These are phyloP conservation scores for Lignosus rhinocerotis DNA, from an alignment of 1,284 basidiomycete genomes.

Conservation along the genomic window DNA sequence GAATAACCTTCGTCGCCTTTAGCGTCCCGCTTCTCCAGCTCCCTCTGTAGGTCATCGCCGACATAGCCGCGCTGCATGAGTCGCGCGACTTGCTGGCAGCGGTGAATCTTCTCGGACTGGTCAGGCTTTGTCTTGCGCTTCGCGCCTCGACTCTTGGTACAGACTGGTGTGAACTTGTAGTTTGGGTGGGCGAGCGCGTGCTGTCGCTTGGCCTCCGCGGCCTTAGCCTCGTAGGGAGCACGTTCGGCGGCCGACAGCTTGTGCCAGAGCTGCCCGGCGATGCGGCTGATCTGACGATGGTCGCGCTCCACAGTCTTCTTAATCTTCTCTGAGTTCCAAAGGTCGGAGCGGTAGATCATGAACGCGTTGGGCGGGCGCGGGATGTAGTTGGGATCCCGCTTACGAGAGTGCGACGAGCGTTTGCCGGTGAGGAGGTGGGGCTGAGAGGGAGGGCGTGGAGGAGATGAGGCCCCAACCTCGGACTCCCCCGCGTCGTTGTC, in stretches of 20 bases:
- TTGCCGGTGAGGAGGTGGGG: slow-evolving; percentile 19
- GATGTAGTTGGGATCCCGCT: slow-evolving; percentile 48
- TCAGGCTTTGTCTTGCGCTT: slow-evolving; percentile 36
- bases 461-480: slow-evolving; percentile 12
- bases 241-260: slow-evolving; percentile 36
- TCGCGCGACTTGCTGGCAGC: slow-evolving; percentile 45
- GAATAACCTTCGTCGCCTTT: slow-evolving; percentile 3
- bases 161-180: slow-evolving; percentile 54
- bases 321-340: slow-evolving; percentile 52
- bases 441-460: not conserved
- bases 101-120: slow-evolving; percentile 34
- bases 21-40: slow-evolving; percentile 26
- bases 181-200: slow-evolving; percentile 53
- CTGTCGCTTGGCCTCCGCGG: slow-evolving; percentile 47
- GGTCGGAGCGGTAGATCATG: slow-evolving; percentile 78
- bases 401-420: slow-evolving; percentile 43
- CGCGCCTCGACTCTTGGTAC: slow-evolving; percentile 29
- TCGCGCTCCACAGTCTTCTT: slow-evolving; percentile 39
- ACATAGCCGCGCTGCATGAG: slow-evolving; percentile 43
- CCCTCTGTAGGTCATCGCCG: slow-evolving; percentile 37
- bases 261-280: slow-evolving; percentile 48
- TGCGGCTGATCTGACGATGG: slow-evolving; percentile 53
- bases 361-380: slow-evolving; percentile 84
- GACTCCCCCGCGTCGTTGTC: slow-evolving; percentile 13
- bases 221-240: slow-evolving; percentile 43